Conservation (phyloP, 768 basidiomycete genomes). For the Peribolospora kevripleyi region DNA sequence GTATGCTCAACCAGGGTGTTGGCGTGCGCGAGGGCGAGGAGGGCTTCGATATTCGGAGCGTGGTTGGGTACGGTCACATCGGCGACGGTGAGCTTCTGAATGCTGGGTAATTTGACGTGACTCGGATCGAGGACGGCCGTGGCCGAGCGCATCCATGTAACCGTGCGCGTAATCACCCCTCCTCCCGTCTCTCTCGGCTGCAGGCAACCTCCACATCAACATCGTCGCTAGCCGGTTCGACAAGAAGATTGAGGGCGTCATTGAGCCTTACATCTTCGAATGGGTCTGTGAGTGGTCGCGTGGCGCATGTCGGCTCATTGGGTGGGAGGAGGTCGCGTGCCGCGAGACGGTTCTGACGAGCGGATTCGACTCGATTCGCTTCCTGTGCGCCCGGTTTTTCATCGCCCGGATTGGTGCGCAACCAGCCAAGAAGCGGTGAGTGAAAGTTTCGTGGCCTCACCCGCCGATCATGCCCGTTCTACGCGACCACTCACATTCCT, state of each 20-base stretch:
- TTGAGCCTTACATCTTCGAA: slow-evolving; percentile 90
- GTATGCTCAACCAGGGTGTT: slow-evolving; percentile 34
- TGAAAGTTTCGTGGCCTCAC: slow-evolving; percentile 27
- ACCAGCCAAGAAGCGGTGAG: neutral
- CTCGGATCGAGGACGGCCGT: neutral
- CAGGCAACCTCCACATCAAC: slow-evolving; percentile 80
- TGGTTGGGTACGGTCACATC: slow-evolving; percentile 85
- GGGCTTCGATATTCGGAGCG: slow-evolving; percentile 39
- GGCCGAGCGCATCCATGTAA: neutral
- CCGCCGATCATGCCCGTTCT: neutral
- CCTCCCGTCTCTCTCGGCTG: neutral
- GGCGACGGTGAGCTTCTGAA: slow-evolving; percentile 50
- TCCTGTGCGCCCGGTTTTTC: neutral
- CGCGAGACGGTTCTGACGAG: no score
- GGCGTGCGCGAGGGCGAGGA: slow-evolving; percentile 16
- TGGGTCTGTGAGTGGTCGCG: slow-evolving; percentile 1
- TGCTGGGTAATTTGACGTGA: neutral
- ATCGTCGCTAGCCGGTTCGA: slow-evolving; percentile 60
- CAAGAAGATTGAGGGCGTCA: slow-evolving; percentile 53
- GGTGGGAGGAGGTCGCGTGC: no score
- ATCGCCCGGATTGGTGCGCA: no score
- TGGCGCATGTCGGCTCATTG: no score
- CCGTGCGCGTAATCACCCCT: neutral
- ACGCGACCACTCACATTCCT: neutral
- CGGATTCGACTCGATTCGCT: neutral